These are phyloP conservation scores for Lactarius psammicola DNA, from an alignment of 768 basidiomycete species.

Conservation along the genomic window DNA sequence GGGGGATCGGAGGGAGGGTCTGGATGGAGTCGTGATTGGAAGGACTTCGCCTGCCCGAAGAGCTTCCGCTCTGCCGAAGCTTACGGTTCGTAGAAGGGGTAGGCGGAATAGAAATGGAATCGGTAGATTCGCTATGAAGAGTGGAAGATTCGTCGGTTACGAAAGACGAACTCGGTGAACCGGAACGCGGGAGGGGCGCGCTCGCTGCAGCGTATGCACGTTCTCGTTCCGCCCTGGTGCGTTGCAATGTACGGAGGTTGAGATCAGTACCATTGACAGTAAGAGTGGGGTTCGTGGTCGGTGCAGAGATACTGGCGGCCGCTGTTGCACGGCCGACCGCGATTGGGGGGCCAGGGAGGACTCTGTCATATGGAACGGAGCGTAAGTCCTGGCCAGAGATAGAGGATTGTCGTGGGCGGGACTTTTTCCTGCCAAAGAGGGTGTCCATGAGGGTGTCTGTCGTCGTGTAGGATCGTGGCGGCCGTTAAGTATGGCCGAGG, in stretches of 20 bases:
- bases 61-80: constrained; percentile 52
- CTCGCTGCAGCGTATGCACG: constrained; percentile 45
- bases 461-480: not conserved
- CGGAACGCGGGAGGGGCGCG: constrained; percentile 41
- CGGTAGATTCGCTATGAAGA: constrained; percentile 50
- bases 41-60: constrained; percentile 45
- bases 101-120: constrained; percentile 38
- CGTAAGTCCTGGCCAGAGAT: constrained; percentile 58
- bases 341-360: constrained; percentile 58
- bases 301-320: constrained; percentile 62
- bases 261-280: constrained; percentile 70
- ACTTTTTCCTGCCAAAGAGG: constrained; percentile 59
- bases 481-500: not conserved
- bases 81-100: constrained; percentile 40
- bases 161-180: constrained; percentile 50
- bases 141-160: constrained; percentile 60
- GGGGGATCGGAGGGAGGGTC: constrained; percentile 37
- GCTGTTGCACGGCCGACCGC: constrained; percentile 41
- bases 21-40: constrained; percentile 55
- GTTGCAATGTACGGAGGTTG: constrained; percentile 56
- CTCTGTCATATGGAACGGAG: constrained; percentile 72
- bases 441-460: constrained; percentile 50
- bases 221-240: constrained; percentile 54
- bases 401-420: constrained; percentile 60
- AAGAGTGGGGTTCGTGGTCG: constrained; percentile 79